Evolutionary conservation across 176 grass and related monocot species (phyloP).

Genomic region (Avena atlantica): DNA sequence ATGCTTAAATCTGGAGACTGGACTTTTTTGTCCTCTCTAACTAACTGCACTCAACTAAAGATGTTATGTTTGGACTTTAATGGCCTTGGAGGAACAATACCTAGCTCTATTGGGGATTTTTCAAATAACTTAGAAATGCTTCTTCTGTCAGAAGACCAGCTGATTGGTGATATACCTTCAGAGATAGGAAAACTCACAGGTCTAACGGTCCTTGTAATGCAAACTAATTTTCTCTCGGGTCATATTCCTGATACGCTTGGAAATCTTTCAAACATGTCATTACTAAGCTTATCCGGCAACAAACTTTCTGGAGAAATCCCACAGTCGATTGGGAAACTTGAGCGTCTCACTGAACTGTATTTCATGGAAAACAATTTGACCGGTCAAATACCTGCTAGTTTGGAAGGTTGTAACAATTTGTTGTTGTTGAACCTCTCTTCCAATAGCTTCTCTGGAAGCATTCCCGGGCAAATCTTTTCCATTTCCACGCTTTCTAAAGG

Average conservation of each 20-base stretch:
- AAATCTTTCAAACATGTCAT: background rate
- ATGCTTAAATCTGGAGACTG: slow-evolving; percentile 6
- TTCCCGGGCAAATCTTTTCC: background rate
- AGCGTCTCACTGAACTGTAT: background rate
- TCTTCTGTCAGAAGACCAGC: background rate
- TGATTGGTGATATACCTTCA: background rate
- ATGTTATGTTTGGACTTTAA: slow-evolving; percentile 12
- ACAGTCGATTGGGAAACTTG: background rate
- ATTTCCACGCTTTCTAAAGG: background rate
- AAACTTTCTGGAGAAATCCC: slow-evolving; percentile 6
- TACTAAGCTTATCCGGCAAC: background rate
- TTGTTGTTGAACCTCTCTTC: background rate
- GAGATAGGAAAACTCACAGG: slow-evolving; percentile 7
- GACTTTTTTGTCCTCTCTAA: background rate
- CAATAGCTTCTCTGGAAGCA: background rate
- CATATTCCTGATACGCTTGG: background rate
- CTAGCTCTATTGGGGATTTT: background rate
- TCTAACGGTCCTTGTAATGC: background rate
- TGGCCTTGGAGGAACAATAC: background rate
- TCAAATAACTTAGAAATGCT: background rate
- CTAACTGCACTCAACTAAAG: background rate
- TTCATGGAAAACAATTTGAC: slow-evolving; percentile 9
- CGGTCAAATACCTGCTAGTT: background rate
- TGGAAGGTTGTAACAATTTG: background rate
- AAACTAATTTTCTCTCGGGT: background rate